Evolutionary conservation across 2,329 filamentous ascomycete species (phyloP).

Genomic region (Neofusicoccum laricinum): DNA sequence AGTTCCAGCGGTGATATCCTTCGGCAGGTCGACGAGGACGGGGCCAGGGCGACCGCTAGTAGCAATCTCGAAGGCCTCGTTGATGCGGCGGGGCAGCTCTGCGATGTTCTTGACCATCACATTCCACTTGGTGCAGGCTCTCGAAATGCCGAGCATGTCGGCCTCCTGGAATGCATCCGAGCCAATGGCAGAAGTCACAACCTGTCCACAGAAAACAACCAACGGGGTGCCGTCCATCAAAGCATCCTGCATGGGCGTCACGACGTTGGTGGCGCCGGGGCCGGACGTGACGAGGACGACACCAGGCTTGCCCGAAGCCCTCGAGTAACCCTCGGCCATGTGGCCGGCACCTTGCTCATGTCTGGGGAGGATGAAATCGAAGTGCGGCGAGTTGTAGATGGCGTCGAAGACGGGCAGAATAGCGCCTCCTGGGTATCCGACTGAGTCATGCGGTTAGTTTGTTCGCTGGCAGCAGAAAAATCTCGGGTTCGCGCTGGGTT

Average conservation of each 20-base stretch:
- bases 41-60: constrained; percentile 91
- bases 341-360: constrained; percentile 98
- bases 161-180: constrained; percentile 97
- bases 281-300: constrained; percentile 97
- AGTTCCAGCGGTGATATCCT: constrained; percentile 88
- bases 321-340: constrained; percentile 97
- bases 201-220: constrained; percentile 94
- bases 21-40: constrained; percentile 91
- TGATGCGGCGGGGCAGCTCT: constrained; percentile 88
- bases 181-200: constrained; percentile 83
- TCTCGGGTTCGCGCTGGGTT: neutral
- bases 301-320: constrained; percentile 88
- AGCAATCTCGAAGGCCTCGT: constrained; percentile 97
- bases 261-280: constrained; percentile 92
- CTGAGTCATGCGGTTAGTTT: constrained; percentile 27
- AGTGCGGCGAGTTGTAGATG: constrained; percentile 96
- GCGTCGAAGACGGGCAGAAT: constrained; percentile 98
- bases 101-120: constrained; percentile 96
- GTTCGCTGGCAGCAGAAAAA: neutral
- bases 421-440: constrained; percentile 83
- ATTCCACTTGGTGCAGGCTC: constrained; percentile 98
- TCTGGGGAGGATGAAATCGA: constrained; percentile 90
- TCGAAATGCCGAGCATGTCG: constrained; percentile 88
- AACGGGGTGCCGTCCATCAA: constrained; percentile 93
- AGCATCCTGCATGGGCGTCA: constrained; percentile 95